phyloP scores from a whole-genome alignment of 2,329 filamentous ascomycete species.

The Colletotrichum lindemuthianum region DNA sequence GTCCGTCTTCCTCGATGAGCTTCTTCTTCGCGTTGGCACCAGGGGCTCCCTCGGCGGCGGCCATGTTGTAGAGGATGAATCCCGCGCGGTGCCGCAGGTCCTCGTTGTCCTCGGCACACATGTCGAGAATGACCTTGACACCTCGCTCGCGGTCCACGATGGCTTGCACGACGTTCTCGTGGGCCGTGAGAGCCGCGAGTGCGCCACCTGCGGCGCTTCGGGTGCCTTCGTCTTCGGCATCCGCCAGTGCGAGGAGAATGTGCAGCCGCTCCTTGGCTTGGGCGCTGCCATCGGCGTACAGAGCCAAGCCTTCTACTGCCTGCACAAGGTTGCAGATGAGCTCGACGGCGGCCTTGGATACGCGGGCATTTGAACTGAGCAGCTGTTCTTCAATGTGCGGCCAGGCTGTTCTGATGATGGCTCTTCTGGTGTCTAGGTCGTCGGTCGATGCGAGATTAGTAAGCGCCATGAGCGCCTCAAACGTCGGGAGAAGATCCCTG shows the following conservation, averaged over 20 bases:
- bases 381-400: constrained; percentile 83
- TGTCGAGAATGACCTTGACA: constrained; percentile 78
- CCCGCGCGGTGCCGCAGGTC: constrained; percentile 77
- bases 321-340: constrained; percentile 91
- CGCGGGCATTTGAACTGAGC: constrained; percentile 76
- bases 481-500: constrained; percentile 85
- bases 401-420: constrained; percentile 81
- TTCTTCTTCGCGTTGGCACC: constrained; percentile 69
- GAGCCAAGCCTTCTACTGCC: constrained; percentile 70
- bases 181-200: constrained; percentile 83
- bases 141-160: constrained; percentile 78
- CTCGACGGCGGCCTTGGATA: constrained; percentile 87
- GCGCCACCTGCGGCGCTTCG: constrained; percentile 88
- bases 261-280: constrained; percentile 80
- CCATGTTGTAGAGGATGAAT: constrained; percentile 79
- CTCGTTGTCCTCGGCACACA: constrained; percentile 80
- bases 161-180: constrained; percentile 77
- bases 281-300: constrained; percentile 74
- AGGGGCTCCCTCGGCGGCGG: constrained; percentile 71
- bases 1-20: constrained; percentile 69
- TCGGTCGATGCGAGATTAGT: constrained; percentile 92
- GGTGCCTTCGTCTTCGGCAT: constrained; percentile 83
- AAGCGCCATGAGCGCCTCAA: constrained; percentile 89
- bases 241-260: constrained; percentile 86
- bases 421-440: constrained; percentile 69